Conservation (phyloP, 116 monocot species). For the Cymodocea nodosa region DNA sequence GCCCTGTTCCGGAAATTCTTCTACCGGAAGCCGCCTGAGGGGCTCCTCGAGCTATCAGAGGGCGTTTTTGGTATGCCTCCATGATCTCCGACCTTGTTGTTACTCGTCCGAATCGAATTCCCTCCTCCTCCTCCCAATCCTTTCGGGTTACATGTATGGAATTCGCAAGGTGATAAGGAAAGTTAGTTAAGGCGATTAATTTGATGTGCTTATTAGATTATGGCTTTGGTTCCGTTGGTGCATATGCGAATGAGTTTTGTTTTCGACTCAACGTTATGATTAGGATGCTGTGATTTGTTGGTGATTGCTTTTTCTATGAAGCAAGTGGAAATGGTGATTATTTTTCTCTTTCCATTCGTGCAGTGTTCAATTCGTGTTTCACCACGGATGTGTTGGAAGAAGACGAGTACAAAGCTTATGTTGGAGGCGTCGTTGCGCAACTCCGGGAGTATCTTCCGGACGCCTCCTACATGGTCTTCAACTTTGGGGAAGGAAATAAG, state of each 20-base stretch:
- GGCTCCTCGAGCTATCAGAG: constrained; percentile 63
- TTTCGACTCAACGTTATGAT: no score
- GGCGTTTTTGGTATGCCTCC: constrained; percentile 46
- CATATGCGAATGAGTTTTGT: no score
- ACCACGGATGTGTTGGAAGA: constrained; percentile 57
- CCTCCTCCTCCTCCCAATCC: no score
- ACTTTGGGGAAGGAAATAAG: constrained; percentile 43
- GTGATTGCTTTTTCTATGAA: no score
- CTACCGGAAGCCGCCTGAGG: constrained; percentile 71
- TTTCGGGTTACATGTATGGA: no score
- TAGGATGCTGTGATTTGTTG: no score
- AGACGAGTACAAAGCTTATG: constrained; percentile 41
- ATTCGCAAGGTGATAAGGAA: background rate
- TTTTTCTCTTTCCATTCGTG: background rate
- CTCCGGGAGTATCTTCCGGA: constrained; percentile 55
- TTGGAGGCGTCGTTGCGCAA: constrained; percentile 43
- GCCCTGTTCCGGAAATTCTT: constrained; percentile 54
- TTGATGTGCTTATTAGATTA: background rate
- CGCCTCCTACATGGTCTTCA: constrained; percentile 77
- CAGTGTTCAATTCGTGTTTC: constrained; percentile 83
- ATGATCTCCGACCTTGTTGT: background rate
- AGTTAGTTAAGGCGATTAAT: background rate
- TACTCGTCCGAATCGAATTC: no score
- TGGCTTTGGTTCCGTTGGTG: no score
- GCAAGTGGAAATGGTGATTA: no score